phyloP scores from a whole-genome alignment of 768 basidiomycete genomes.

The Agaricus bisporus region DNA sequence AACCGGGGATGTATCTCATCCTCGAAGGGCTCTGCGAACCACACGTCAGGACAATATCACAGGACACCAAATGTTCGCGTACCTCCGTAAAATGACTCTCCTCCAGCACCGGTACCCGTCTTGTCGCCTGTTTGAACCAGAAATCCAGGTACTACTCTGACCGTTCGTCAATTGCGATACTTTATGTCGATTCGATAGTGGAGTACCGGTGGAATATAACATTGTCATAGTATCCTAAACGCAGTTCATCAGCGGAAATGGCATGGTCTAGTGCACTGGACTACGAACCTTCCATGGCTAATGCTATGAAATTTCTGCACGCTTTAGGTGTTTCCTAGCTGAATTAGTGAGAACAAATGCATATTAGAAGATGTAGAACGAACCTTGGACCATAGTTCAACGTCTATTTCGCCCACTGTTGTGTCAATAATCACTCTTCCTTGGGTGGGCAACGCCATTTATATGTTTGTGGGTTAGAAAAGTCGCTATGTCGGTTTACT shows the following conservation, averaged over 20 bases:
- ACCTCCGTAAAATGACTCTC: constrained; percentile 95
- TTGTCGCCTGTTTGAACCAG: constrained; percentile 93
- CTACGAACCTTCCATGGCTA: constrained; percentile 83
- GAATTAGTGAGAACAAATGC: not conserved
- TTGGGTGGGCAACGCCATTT: constrained; percentile 79
- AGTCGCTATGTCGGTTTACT: not conserved
- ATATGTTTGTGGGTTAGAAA: not conserved
- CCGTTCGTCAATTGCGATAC: not conserved
- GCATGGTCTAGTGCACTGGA: constrained; percentile 12
- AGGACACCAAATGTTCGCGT: constrained; percentile 1
- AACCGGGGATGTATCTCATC: constrained; percentile 93
- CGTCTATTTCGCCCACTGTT: constrained; percentile 81
- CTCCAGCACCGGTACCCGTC: constrained; percentile 86
- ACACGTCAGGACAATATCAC: not conserved
- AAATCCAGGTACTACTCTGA: constrained; percentile 82
- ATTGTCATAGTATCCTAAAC: constrained; percentile 89
- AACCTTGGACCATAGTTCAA: constrained; percentile 92
- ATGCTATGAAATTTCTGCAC: constrained; percentile 84
- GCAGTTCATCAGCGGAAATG: not conserved
- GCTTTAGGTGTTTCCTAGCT: constrained; percentile 87
- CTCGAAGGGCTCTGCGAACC: constrained; percentile 71
- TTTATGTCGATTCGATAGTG: not conserved
- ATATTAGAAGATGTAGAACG: constrained; percentile 1
- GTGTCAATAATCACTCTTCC: constrained; percentile 87
- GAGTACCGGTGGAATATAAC: constrained; percentile 86